Evolutionary conservation across 179 eudicot species (phyloP).

Genomic region (Beta corolliflora): DNA sequence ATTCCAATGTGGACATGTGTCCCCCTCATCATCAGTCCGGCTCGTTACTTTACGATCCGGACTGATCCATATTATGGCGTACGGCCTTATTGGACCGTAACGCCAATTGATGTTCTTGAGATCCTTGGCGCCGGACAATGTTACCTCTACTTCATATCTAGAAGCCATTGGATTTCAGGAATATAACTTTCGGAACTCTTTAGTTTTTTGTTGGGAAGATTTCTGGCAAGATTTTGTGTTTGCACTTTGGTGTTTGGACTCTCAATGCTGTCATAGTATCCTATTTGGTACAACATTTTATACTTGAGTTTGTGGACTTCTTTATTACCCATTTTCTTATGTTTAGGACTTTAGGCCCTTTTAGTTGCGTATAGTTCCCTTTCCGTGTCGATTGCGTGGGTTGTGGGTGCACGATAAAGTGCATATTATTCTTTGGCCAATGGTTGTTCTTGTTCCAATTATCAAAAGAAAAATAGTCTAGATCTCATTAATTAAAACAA

Average conservation of each 20-base stretch:
- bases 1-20: conserved; percentile 67
- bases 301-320: background rate
- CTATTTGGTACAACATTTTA: background rate
- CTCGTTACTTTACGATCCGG: conserved; percentile 55
- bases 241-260: background rate
- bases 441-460: no score
- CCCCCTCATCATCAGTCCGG: conserved; percentile 59
- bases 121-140: conserved; percentile 61
- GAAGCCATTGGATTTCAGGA: conserved; percentile 30
- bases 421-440: background rate
- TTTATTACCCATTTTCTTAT: background rate
- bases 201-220: background rate
- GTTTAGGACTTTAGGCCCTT: no score
- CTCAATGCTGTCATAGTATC: no score
- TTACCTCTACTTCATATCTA: conserved; percentile 57
- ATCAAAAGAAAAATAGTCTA: no score
- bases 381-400: conserved; percentile 4
- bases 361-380: no score
- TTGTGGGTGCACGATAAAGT: background rate
- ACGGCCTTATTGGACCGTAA: conserved; percentile 63
- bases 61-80: conserved; percentile 81
- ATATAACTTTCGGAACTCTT: background rate
- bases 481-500: no score
- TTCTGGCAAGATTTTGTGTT: background rate
- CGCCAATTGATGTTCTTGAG: conserved; percentile 92